These are phyloP conservation scores for Colletotrichum sp. DNA, from an alignment of 2,329 filamentous ascomycete species.

Conservation along the genomic window DNA sequence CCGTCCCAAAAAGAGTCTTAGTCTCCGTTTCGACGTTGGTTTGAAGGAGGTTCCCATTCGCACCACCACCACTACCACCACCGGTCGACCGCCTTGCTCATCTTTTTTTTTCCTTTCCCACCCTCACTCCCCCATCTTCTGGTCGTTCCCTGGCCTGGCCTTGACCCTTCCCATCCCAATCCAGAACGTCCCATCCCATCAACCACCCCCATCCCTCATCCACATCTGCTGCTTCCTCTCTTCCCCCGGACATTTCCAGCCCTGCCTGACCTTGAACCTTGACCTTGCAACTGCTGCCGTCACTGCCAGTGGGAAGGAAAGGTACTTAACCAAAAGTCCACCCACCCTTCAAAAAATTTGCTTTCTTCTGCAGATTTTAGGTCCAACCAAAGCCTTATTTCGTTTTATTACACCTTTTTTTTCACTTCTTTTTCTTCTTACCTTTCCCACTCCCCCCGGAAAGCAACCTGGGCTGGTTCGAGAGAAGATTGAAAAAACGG, in stretches of 20 bases:
- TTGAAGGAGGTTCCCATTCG: slow-evolving; percentile 24
- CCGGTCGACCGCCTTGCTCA: neutral
- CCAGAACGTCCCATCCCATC: neutral
- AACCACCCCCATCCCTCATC: neutral
- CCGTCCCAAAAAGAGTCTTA: neutral
- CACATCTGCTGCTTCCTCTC: neutral
- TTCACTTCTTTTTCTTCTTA: neutral
- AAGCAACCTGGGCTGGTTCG: neutral
- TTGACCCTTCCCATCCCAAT: neutral
- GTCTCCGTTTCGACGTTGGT: slow-evolving; percentile 22
- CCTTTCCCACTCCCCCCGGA: slow-evolving; percentile 6
- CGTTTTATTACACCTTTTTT: neutral
- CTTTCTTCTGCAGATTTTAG: slow-evolving; percentile 13
- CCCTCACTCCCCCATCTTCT: neutral
- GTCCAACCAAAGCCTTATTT: neutral
- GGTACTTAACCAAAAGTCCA: slow-evolving; percentile 23
- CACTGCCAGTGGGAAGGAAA: neutral
- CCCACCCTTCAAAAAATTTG: slow-evolving; percentile 4
- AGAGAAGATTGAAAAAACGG: neutral
- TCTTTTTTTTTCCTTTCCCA: neutral
- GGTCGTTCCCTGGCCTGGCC: neutral
- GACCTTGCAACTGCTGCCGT: neutral
- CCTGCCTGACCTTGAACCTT: neutral
- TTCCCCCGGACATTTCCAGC: neutral
- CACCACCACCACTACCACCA: slow-evolving; percentile 10